Evolutionary conservation across 1,284 basidiomycete genomes (phyloP).

Genomic region (Cutaneotrichosporon curvatum): DNA sequence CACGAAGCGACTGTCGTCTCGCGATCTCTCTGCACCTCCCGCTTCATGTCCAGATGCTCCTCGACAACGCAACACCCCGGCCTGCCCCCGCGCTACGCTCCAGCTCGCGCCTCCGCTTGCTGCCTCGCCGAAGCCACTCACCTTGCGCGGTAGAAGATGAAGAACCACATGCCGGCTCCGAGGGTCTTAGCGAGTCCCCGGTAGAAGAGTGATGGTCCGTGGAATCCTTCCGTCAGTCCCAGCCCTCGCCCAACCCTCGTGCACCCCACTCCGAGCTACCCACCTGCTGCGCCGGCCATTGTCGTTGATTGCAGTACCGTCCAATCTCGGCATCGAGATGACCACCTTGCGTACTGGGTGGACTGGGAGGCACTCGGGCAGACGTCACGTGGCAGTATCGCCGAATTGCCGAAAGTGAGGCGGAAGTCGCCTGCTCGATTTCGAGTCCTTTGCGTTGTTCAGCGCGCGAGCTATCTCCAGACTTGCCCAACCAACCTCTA

Average conservation of each 20-base stretch:
- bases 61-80: neutral
- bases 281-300: constrained; percentile 31
- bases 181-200: constrained; percentile 73
- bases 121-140: constrained; percentile 48
- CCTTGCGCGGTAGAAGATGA: constrained; percentile 90
- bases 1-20: too few relatives aligned
- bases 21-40: too few relatives aligned
- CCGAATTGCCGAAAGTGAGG: constrained; percentile 2
- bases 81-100: neutral
- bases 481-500: neutral
- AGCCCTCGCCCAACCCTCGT: neutral
- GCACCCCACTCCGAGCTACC: neutral
- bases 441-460: neutral
- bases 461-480: neutral
- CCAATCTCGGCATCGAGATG: neutral
- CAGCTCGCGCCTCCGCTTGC: neutral
- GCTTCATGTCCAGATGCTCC: too few relatives aligned
- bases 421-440: too few relatives aligned
- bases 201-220: constrained; percentile 68
- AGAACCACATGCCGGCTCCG: constrained; percentile 95
- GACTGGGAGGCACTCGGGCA: too few relatives aligned
- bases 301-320: constrained; percentile 2
- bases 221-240: constrained; percentile 57
- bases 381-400: neutral
- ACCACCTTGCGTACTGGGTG: neutral